Conservation (phyloP, 768 basidiomycete genomes). For the Mycena capillaripes region DNA sequence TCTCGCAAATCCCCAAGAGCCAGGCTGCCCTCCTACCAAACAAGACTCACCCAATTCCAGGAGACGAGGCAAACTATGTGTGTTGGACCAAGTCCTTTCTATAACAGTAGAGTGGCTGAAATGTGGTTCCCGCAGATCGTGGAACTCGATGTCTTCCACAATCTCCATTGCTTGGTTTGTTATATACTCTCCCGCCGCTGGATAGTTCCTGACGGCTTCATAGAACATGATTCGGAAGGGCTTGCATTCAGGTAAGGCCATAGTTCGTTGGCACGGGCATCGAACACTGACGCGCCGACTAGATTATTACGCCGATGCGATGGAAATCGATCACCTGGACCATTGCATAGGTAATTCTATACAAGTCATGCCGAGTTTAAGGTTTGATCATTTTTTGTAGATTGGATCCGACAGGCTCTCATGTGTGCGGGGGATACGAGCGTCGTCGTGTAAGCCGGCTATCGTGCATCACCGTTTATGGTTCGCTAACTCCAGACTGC, state of each 20-base stretch:
- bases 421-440: slow-evolving; percentile 32
- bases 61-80: slow-evolving; percentile 31
- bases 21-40: slow-evolving; percentile 35
- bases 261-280: too few species aligned
- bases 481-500: too few species aligned
- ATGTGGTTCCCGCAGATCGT: slow-evolving; percentile 19
- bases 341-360: neutral
- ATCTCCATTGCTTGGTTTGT: slow-evolving; percentile 27
- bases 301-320: neutral
- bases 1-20: slow-evolving; percentile 23
- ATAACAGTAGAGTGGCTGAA: too few species aligned
- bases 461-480: neutral
- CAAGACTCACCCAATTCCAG: slow-evolving; percentile 33
- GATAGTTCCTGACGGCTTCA: neutral
- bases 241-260: too few species aligned
- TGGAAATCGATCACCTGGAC: neutral
- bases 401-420: slow-evolving; percentile 24
- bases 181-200: neutral
- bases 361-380: too few species aligned
- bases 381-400: neutral
- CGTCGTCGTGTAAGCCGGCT: slow-evolving; percentile 20
- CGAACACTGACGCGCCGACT: too few species aligned
- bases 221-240: slow-evolving; percentile 35
- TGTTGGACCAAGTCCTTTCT: neutral
- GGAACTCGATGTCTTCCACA: slow-evolving; percentile 33